Percentiles rank a stretch among this genome's conserved stretches.
These are phyloP conservation scores for Ustilaginoidea virens DNA, from an alignment of 2,329 filamentous ascomycete species.

Conservation along the genomic window DNA sequence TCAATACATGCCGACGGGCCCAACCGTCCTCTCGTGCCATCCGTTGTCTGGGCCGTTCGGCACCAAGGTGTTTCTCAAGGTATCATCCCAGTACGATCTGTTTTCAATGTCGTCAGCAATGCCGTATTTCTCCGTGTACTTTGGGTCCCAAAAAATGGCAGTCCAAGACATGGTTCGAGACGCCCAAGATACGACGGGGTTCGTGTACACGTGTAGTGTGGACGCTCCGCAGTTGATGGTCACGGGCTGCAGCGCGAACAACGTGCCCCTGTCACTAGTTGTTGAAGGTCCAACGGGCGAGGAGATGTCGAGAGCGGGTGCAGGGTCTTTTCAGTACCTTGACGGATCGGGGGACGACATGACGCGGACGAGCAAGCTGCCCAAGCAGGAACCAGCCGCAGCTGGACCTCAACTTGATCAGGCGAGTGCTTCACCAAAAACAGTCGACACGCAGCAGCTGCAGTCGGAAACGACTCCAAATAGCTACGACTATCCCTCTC, in stretches of 20 bases:
- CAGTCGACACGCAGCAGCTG: slow-evolving; percentile 19
- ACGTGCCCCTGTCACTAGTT: slow-evolving; percentile 38
- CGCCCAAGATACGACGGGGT: slow-evolving; percentile 41
- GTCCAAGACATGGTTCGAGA: slow-evolving; percentile 45
- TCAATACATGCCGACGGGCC: slow-evolving; percentile 46
- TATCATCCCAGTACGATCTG: slow-evolving; percentile 63
- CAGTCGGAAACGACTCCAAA: slow-evolving; percentile 25
- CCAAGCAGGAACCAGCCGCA: slow-evolving; percentile 21
- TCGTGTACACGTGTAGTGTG: slow-evolving; percentile 56
- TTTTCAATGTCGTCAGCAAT: slow-evolving; percentile 36
- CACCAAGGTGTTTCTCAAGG: slow-evolving; percentile 56
- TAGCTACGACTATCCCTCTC: slow-evolving; percentile 31
- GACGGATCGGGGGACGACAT: slow-evolving; percentile 31
- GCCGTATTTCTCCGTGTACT: slow-evolving; percentile 50
- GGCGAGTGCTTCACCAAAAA: slow-evolving; percentile 25
- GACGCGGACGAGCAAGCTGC: slow-evolving; percentile 20
- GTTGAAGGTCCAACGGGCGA: slow-evolving; percentile 36
- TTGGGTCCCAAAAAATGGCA: slow-evolving; percentile 58
- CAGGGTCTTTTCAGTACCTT: slow-evolving; percentile 33
- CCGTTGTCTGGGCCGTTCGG: slow-evolving; percentile 55
- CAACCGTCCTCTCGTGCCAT: slow-evolving; percentile 52
- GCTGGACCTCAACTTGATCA: slow-evolving; percentile 21
- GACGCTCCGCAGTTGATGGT: slow-evolving; percentile 49
- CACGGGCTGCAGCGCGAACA: slow-evolving; percentile 32
- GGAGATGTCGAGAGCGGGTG: slow-evolving; percentile 33